Base-by-base conservation (phyloP, 768 basidiomycete genomes). In the Pleurotus eryngii region DNA sequence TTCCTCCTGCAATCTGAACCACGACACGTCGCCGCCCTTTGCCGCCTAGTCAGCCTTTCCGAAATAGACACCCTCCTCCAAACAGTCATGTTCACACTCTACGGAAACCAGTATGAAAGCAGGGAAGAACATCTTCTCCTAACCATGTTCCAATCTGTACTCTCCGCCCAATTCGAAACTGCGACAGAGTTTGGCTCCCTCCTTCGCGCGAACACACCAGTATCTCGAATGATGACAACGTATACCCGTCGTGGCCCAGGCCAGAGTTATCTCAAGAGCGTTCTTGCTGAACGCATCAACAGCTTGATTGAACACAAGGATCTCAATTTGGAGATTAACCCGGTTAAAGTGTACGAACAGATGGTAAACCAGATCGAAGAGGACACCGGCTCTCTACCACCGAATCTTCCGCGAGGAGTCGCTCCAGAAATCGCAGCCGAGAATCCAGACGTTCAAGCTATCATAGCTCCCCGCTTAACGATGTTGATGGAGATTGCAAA, bases 401-500 rank as follows among this genome's bases (percentile, higher is more conserved):
- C 88, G 1, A 94, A 94, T 67, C 80, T 98, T 49, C 95, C 95
- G 12, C 84, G 95, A 47, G 94, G 93, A 45, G 95, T 98, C 3
- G 80, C 95, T 8, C 95, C 95, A 11, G 97, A 99, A 71, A 77
- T 89, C n/a, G 97, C 97, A 2, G 85, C 93, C 7, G 90, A 92
- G 61, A 98, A 99, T 67, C 74, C 83, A 2, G 97, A 99, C 69
- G 97, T 99, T 18, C 96, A 98, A 69, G 93, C 95, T 49, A 97
- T 99, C 74, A 98, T 99, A 65, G 92, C 93, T 5, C 97, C 97
- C 14, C 86, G 97, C 20, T 75, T 98, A 49, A 95, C 95, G 2
- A 98, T 99, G 97, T 81, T 99, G 61, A 98, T 99, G 95, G 97
- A 99, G 71, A 99, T 99, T 59, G 97, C 97, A 48, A 98, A 98